Percentiles rank a stretch among this genome's conserved stretches.
Evolutionary conservation across 2,329 filamentous ascomycete genomes (phyloP).

Genomic region (Cyphellophora europaea): DNA sequence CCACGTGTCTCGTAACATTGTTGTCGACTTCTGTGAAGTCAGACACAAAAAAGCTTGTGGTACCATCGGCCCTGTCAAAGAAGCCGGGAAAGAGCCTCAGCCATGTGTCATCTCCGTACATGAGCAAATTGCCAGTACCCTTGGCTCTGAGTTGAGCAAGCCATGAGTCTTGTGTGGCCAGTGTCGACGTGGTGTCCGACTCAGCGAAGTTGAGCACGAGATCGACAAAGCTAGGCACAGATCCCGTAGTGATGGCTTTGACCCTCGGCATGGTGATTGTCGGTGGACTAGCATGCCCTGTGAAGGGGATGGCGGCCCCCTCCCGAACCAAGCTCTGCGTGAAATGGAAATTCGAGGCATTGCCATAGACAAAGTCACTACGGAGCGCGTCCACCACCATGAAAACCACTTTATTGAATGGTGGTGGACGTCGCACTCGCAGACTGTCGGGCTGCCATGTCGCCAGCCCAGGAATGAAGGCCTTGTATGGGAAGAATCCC

Average conservation of each 20-base stretch:
- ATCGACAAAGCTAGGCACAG: conserved; percentile 95
- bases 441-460: conserved; percentile 35
- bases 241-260: conserved; percentile 94
- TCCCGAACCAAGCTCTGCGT: conserved; percentile 81
- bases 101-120: conserved; percentile 99
- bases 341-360: conserved; percentile 71
- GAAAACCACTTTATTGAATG: conserved; percentile 85
- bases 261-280: conserved; percentile 98
- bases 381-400: conserved; percentile 96
- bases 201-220: conserved; percentile 95
- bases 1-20: conserved; percentile 88
- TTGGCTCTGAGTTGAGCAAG: conserved; percentile 80
- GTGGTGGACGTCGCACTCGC: conserved; percentile 21
- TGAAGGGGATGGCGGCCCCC: conserved; percentile 83
- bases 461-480: conserved; percentile 78
- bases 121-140: conserved; percentile 63
- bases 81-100: conserved; percentile 86
- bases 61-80: conserved; percentile 82
- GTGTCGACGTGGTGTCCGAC: conserved; percentile 78
- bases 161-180: conserved; percentile 90
- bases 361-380: conserved; percentile 71
- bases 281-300: conserved; percentile 88
- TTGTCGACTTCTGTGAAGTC: conserved; percentile 97
- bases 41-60: conserved; percentile 95
- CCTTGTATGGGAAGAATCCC: conserved; percentile 97